phyloP scores from a whole-genome alignment of 208 protist genomes.

The Endotrypanum monterogeii region DNA sequence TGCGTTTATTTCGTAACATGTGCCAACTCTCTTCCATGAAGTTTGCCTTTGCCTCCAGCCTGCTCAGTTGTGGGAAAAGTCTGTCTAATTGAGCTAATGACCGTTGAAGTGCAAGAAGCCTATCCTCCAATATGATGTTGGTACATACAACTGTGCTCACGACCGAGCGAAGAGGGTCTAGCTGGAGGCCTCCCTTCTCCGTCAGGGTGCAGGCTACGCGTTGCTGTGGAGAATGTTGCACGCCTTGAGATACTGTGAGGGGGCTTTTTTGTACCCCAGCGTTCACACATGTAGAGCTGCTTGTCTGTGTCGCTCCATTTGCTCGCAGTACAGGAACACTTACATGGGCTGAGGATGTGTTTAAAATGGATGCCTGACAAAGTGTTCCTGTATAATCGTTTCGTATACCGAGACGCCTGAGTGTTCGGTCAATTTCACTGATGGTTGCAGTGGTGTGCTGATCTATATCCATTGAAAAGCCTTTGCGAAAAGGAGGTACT shows the following conservation, averaged over 20 bases:
- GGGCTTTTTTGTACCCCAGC: conserved; percentile 10
- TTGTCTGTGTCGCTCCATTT: conserved; percentile 6
- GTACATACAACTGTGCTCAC: neutral
- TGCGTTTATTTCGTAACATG: neutral
- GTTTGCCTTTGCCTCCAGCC: neutral
- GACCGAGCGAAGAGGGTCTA: neutral
- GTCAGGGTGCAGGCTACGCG: conserved; percentile 3
- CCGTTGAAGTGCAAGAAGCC: neutral
- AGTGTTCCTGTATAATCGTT: neutral
- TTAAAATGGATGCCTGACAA: neutral
- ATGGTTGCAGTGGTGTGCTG: conserved; percentile 18
- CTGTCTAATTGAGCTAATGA: neutral
- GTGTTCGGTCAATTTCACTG: conserved; percentile 30
- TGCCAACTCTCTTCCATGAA: neutral
- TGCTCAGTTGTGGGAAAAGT: conserved; percentile 1
- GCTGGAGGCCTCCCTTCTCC: neutral
- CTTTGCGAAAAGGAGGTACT: neutral
- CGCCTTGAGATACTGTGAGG: neutral
- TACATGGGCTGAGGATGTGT: neutral
- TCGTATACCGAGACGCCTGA: conserved; percentile 18
- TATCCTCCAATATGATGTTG: neutral
- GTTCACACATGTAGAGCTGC: neutral
- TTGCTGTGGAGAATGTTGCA: conserved; percentile 16
- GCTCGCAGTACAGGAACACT: neutral
- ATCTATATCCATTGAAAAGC: conserved; percentile 14